Percentiles rank a stretch among this genome's conserved stretches.
Evolutionary conservation across 2,329 filamentous ascomycete genomes (phyloP).

Genomic region (Colletotrichum trifolii): DNA sequence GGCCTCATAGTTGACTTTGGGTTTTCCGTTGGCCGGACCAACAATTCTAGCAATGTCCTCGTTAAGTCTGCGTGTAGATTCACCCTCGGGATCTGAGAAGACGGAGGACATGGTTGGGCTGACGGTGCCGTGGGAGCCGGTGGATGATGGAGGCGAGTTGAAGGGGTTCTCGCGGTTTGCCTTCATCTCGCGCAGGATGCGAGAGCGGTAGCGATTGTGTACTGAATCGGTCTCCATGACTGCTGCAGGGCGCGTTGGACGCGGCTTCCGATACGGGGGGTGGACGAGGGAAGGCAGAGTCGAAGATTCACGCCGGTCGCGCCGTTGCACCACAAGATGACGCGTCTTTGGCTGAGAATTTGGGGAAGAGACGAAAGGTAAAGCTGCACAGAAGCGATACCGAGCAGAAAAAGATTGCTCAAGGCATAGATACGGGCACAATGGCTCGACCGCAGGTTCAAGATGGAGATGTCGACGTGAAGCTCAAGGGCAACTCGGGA

Average conservation of each 20-base stretch:
- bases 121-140: conserved; percentile 67
- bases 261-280: conserved; percentile 29
- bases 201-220: conserved; percentile 56
- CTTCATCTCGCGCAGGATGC: conserved; percentile 63
- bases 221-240: conserved; percentile 54
- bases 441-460: conserved; percentile 24
- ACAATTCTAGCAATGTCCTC: conserved; percentile 59
- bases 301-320: conserved; percentile 24
- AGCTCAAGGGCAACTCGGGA: conserved; percentile 9
- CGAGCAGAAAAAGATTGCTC: conserved; percentile 31
- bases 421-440: conserved; percentile 31
- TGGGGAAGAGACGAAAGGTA: conserved; percentile 9
- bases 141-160: conserved; percentile 68
- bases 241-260: conserved; percentile 31
- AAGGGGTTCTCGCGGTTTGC: conserved; percentile 66
- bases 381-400: conserved; percentile 35
- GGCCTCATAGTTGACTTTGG: conserved; percentile 56
- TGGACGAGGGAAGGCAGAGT: conserved; percentile 23
- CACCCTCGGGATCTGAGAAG: conserved; percentile 63
- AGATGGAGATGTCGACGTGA: conserved; percentile 11
- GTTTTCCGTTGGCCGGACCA: conserved; percentile 47
- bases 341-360: conserved; percentile 21
- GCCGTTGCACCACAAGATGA: conserved; percentile 12
- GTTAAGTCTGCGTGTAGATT: conserved; percentile 63
- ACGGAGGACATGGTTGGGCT: conserved; percentile 65